Evolutionary conservation across 2,329 filamentous ascomycete genomes (phyloP).

Genomic region (Xylaria sp.): DNA sequence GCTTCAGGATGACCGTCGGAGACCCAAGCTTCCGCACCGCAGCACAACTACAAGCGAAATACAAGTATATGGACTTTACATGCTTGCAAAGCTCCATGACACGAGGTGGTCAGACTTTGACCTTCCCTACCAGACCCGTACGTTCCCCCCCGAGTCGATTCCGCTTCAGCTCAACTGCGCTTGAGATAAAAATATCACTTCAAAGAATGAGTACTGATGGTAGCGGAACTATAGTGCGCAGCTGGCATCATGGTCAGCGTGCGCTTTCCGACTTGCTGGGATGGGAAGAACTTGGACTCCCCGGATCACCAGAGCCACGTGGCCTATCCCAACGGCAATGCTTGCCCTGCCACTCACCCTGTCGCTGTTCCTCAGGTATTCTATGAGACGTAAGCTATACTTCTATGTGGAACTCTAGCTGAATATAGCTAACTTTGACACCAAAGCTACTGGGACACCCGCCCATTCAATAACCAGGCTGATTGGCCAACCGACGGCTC

Average conservation of each 20-base stretch:
- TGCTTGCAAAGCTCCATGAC: conserved; percentile 47
- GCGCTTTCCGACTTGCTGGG: conserved; percentile 47
- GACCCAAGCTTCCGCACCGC: conserved; percentile 49
- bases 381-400: conserved; percentile 51
- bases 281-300: conserved; percentile 48
- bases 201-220: no score
- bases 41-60: conserved; percentile 44
- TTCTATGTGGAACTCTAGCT: neutral
- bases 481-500: conserved; percentile 52
- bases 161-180: no score
- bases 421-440: conserved; percentile 36
- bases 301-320: conserved; percentile 50
- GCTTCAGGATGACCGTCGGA: conserved; percentile 56
- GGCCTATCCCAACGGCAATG: conserved; percentile 46
- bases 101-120: conserved; percentile 44
- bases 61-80: conserved; percentile 48
- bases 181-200: no score
- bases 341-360: conserved; percentile 49
- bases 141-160: no score
- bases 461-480: conserved; percentile 50
- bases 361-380: conserved; percentile 53
- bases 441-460: conserved; percentile 51
- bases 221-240: neutral
- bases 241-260: conserved; percentile 46
- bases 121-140: conserved; percentile 42